These are phyloP conservation scores for Hymenoscyphus fraxineus DNA, from an alignment of 2,329 filamentous ascomycete species.

Conservation along the genomic window DNA sequence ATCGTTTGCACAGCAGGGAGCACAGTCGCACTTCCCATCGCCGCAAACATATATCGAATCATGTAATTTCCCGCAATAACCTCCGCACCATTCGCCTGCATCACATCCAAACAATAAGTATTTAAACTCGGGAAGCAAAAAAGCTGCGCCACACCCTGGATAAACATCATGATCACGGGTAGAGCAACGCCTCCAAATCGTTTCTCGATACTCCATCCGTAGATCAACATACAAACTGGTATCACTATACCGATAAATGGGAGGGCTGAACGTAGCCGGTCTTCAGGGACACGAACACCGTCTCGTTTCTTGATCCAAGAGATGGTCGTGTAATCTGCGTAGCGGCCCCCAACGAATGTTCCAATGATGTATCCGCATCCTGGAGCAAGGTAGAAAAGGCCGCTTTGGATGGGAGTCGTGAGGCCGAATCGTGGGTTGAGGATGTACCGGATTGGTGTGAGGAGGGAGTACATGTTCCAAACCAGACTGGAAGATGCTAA, in stretches of 20 bases:
- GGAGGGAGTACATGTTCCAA: slow-evolving; percentile 71
- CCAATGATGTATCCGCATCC: slow-evolving; percentile 67
- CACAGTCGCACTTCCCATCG: slow-evolving; percentile 65
- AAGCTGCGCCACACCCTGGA: slow-evolving; percentile 70
- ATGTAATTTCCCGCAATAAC: slow-evolving; percentile 80
- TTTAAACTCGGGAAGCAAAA: slow-evolving; percentile 75
- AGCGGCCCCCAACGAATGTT: slow-evolving; percentile 70
- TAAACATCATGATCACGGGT: slow-evolving; percentile 69
- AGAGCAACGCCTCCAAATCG: slow-evolving; percentile 51
- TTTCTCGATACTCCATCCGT: slow-evolving; percentile 58
- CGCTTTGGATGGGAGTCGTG: slow-evolving; percentile 60
- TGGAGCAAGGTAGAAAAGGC: slow-evolving; percentile 71
- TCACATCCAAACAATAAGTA: slow-evolving; percentile 79
- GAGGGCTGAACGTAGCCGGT: slow-evolving; percentile 59
- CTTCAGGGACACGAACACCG: slow-evolving; percentile 62
- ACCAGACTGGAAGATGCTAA: slow-evolving; percentile 61
- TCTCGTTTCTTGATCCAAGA: slow-evolving; percentile 57
- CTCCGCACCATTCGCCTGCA: slow-evolving; percentile 66
- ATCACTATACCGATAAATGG: slow-evolving; percentile 55
- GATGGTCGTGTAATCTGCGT: slow-evolving; percentile 64
- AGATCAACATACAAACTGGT: slow-evolving; percentile 62
- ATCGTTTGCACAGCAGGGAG: slow-evolving; percentile 70
- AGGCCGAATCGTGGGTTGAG: slow-evolving; percentile 71
- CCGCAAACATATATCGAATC: slow-evolving; percentile 71
- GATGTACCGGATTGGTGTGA: slow-evolving; percentile 68